phyloP scores from a whole-genome alignment of 495 filamentous ascomycete genomes.

The Cercophora scortea region DNA sequence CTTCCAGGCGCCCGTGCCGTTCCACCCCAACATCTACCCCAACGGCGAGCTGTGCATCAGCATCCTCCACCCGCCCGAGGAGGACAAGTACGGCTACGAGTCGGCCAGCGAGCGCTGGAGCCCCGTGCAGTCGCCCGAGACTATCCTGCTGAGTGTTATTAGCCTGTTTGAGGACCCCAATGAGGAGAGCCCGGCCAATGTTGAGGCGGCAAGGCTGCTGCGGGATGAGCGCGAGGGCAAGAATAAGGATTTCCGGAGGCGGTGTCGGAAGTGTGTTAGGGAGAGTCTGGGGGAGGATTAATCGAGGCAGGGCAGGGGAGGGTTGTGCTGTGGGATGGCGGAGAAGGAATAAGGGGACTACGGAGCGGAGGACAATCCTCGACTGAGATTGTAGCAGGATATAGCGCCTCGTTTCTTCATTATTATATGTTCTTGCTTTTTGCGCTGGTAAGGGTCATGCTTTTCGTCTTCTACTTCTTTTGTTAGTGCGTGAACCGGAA shows the following conservation, averaged over 20 bases:
- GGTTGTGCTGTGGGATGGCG: too few species aligned
- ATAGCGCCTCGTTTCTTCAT: too few species aligned
- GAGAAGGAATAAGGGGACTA: too few species aligned
- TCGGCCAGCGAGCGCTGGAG: slow-evolving; percentile 87
- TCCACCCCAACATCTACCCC: slow-evolving; percentile 93
- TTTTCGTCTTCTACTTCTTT: too few species aligned
- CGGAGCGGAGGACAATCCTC: too few species aligned
- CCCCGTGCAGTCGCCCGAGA: slow-evolving; percentile 95
- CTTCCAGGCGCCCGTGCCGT: slow-evolving; percentile 76
- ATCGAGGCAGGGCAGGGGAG: not conserved
- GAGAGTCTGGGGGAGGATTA: slow-evolving; percentile 75
- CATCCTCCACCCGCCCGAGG: slow-evolving; percentile 92
- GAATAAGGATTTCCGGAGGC: slow-evolving; percentile 64
- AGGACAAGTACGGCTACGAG: slow-evolving; percentile 95
- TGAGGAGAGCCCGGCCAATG: slow-evolving; percentile 90
- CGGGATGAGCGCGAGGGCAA: slow-evolving; percentile 62
- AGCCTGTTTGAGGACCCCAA: slow-evolving; percentile 90
- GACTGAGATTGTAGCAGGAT: too few species aligned
- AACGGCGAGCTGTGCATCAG: slow-evolving; percentile 92
- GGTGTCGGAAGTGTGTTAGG: slow-evolving; percentile 69
- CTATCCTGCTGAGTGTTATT: slow-evolving; percentile 86
- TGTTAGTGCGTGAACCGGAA: too few species aligned
- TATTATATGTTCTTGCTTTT: too few species aligned
- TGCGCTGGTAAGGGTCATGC: too few species aligned
- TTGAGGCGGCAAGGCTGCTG: slow-evolving; percentile 85